These are phyloP conservation scores for Escovopsis sp. DNA, from an alignment of 2,329 filamentous ascomycete species.

Conservation along the genomic window DNA sequence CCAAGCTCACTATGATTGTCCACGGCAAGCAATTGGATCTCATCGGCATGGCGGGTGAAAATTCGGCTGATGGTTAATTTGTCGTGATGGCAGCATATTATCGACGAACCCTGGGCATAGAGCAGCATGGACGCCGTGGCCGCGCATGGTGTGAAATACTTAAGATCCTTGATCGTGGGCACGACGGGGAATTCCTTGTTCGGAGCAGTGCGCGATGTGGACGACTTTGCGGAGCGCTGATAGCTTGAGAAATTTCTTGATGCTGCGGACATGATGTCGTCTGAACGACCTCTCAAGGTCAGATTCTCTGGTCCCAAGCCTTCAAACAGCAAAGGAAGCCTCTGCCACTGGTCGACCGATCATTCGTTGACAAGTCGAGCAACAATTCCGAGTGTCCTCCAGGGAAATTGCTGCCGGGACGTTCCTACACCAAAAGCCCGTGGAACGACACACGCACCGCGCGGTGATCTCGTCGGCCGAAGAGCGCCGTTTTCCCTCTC, in stretches of 20 bases:
- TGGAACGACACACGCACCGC: conserved; percentile 27
- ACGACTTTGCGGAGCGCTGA: conserved; percentile 41
- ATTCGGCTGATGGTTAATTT: conserved; percentile 76
- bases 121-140: conserved; percentile 85
- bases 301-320: conserved; percentile 3
- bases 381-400: too few relatives aligned
- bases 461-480: conserved; percentile 18
- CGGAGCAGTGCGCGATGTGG: conserved; percentile 27
- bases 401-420: too few relatives aligned
- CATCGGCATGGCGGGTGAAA: conserved; percentile 71
- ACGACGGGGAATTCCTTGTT: conserved; percentile 37
- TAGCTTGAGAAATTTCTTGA: conserved; percentile 46
- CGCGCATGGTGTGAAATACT: conserved; percentile 70
- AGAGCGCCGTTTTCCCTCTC: conserved; percentile 3
- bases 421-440: conserved; percentile 13
- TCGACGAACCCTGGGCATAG: conserved; percentile 67
- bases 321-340: background rate
- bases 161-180: conserved; percentile 32
- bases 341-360: background rate
- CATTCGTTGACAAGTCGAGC: too few relatives aligned
- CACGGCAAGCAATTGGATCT: conserved; percentile 70
- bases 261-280: conserved; percentile 34
- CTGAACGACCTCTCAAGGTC: conserved; percentile 14
- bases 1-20: conserved; percentile 85
- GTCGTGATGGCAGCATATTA: conserved; percentile 86